A percentile compares a stretch with the other conserved stretches of the same genome.
These are phyloP conservation scores for Schizochytrium sp. DNA, from an alignment of 108 stramenopile species.

Conservation along the genomic window DNA sequence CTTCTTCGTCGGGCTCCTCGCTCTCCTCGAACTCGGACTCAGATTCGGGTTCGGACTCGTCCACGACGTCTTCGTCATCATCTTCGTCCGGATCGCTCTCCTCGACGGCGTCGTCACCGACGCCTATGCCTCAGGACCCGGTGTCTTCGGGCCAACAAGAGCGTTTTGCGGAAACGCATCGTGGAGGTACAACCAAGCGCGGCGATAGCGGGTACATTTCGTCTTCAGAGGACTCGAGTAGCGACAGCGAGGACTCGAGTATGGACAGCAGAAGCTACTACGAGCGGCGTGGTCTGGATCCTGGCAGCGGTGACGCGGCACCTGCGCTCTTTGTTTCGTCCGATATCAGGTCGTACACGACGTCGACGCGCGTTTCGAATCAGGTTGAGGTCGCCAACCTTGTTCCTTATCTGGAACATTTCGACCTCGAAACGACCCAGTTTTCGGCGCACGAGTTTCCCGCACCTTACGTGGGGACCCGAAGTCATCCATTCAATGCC, in stretches of 20 bases:
- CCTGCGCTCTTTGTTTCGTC: background rate
- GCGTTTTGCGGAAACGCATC: too few relatives aligned
- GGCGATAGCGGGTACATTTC: background rate
- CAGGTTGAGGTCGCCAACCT: conserved; percentile 10
- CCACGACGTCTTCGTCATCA: background rate
- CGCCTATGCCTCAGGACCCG: background rate
- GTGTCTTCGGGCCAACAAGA: too few relatives aligned
- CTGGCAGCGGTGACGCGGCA: background rate
- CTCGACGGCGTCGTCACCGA: background rate
- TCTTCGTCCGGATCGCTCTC: background rate
- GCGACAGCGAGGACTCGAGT: background rate
- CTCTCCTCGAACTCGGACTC: background rate
- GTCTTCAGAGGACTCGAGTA: background rate
- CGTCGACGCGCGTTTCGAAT: background rate
- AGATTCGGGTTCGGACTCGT: background rate
- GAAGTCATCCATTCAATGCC: background rate
- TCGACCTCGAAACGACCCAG: background rate
- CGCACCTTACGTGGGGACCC: too few relatives aligned
- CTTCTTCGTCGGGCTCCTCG: background rate
- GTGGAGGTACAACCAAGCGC: background rate
- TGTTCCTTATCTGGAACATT: background rate
- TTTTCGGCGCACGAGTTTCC: background rate
- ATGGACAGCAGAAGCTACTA: background rate
- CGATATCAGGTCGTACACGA: background rate
- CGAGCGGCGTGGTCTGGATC: background rate